A percentile compares a stretch with the other conserved stretches of the same genome.
Evolutionary conservation across 257 asterid species (phyloP).

Genomic region (Vinca minor): DNA sequence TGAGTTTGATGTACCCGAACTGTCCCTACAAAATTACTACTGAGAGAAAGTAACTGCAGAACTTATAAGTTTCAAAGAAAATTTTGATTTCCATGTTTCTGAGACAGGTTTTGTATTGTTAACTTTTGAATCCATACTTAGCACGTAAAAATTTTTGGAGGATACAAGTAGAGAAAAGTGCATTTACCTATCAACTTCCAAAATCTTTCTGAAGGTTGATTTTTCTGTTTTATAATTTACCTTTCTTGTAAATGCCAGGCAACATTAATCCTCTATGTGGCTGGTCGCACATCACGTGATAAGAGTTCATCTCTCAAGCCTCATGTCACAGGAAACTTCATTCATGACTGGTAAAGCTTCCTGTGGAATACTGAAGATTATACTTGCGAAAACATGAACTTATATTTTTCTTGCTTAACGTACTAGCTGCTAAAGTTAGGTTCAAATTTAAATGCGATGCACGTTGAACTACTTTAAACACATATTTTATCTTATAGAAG

Average conservation of each 20-base stretch:
- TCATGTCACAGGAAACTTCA: conserved; percentile 66
- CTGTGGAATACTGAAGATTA: background rate
- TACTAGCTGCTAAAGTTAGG: background rate
- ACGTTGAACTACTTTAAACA: background rate
- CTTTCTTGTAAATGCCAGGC: conserved; percentile 40
- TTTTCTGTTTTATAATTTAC: conserved; percentile 8
- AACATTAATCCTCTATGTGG: conserved; percentile 52
- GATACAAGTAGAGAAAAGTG: background rate
- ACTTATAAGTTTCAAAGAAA: background rate
- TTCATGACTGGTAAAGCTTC: conserved; percentile 73
- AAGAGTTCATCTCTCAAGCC: conserved; percentile 81
- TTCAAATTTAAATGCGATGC: background rate
- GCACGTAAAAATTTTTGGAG: background rate
- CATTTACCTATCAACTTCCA: background rate
- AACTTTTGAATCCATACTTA: background rate
- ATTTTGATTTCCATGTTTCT: background rate
- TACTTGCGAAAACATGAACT: background rate
- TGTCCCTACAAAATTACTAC: background rate
- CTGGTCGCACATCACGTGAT: conserved; percentile 54
- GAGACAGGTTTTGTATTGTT: background rate
- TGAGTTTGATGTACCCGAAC: background rate
- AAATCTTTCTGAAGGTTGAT: background rate
- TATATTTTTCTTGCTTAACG: background rate
- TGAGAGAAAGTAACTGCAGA: background rate
- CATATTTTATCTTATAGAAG: background rate